Base-by-base conservation (phyloP, 1,139 yeast species). In the Candida neerlandica region DNA sequence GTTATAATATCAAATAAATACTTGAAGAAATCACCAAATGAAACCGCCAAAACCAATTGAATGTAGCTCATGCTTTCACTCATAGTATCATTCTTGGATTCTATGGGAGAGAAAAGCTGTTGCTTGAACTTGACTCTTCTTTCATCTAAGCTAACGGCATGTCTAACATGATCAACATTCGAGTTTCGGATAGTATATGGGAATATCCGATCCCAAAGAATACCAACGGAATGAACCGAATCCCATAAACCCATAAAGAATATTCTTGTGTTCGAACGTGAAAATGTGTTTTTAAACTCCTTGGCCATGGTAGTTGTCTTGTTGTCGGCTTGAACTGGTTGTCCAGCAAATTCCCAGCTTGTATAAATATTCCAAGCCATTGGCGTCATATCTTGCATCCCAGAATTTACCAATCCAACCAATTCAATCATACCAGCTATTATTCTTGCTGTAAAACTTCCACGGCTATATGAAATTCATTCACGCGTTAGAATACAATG, bases 211-310 rank as follows among this genome's bases (percentile, higher is more conserved):
- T 84, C 87, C 45, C 80, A 67, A 2, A 84, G 54, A 7, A 83
- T 56, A 0, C 89, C 89, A 16, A 84, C 83, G 0, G 88, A 82
- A 57, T 82, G 82, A 16, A 84, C 82, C 0, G 87, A 80, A 64
- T 85, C 90, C 76, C 85, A 84, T 29, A 84, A 63, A 0, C 89
- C 89, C 76, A 84, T 77, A 52, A 83, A 82, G 54, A 78, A 76
- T 43, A 85, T 71, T 7, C 59, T 59, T 1, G 81, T 77, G 0
- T 67, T 59, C 1, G 65, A 61, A 40, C 81, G 66, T 34, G 82
- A 75, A 57, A 83, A 82, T 0, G 83, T 78, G 45, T 66, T 69
- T 54, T 71, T 77, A 60, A 82, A 83, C 52, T 81, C 84, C 38
- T 69, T 73, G 5, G 80, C 77, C 45, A 80, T 63, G 0, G 78